Evolutionary conservation across 2,329 filamentous ascomycete genomes (phyloP).

Genomic region (Sarocladiaceae sp.): DNA sequence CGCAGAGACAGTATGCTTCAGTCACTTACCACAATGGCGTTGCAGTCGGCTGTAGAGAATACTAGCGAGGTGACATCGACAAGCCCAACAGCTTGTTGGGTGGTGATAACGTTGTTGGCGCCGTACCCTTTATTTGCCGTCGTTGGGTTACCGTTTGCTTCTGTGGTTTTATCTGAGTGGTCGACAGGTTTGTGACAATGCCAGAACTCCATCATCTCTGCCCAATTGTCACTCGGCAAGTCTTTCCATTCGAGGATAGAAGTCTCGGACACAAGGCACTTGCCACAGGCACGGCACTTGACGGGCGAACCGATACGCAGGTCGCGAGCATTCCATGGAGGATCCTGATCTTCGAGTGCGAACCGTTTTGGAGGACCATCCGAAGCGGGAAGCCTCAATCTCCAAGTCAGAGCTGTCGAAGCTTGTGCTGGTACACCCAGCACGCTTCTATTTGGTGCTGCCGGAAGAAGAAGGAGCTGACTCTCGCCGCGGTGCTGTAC

Average conservation of each 20-base stretch:
- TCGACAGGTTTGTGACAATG: slow-evolving; percentile 91
- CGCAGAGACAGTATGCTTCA: slow-evolving; percentile 12
- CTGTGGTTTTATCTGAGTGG: slow-evolving; percentile 26
- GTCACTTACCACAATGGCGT: slow-evolving; percentile 29
- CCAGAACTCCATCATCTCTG: slow-evolving; percentile 99
- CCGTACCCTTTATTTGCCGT: slow-evolving; percentile 69
- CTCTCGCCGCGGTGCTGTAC: slow-evolving; percentile 39
- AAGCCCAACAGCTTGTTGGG: slow-evolving; percentile 62
- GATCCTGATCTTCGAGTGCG: slow-evolving; percentile 29
- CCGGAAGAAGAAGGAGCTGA: slow-evolving; percentile 36
- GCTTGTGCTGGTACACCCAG: slow-evolving; percentile 31
- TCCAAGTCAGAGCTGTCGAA: slow-evolving; percentile 41
- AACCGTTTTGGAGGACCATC: slow-evolving; percentile 19
- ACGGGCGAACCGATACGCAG: slow-evolving; percentile 36
- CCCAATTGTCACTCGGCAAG: slow-evolving; percentile 93
- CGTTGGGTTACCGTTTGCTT: slow-evolving; percentile 21
- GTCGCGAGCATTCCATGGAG: slow-evolving; percentile 52
- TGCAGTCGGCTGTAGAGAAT: slow-evolving; percentile 61
- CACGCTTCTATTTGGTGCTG: slow-evolving; percentile 18
- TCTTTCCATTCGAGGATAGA: slow-evolving; percentile 70
- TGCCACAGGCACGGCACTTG: slow-evolving; percentile 33
- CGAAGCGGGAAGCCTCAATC: slow-evolving; percentile 36
- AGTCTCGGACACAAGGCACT: slow-evolving; percentile 29
- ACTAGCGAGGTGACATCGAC: slow-evolving; percentile 77
- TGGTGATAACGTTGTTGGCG: slow-evolving; percentile 67